A percentile compares a stretch with the other conserved stretches of the same genome.
Conservation (phyloP, 2,329 filamentous ascomycete genomes). For the Cladosporium sp. region DNA sequence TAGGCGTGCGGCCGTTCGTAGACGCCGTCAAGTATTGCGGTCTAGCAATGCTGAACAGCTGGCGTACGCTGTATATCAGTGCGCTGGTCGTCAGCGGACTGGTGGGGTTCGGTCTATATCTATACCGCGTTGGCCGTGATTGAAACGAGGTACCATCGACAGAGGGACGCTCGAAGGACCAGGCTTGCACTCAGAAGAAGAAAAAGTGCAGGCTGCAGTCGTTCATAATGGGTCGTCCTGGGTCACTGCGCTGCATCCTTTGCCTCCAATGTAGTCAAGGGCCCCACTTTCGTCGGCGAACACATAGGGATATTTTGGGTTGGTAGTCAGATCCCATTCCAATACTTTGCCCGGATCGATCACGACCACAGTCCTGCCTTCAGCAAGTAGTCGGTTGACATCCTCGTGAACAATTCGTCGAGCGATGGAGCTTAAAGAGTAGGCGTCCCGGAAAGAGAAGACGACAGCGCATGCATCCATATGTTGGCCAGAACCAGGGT, state of each 20-base stretch:
- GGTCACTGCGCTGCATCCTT: slow-evolving; percentile 26
- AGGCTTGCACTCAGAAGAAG: not conserved
- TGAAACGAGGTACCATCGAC: not conserved
- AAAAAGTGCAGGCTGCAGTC: not conserved
- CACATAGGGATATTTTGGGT: slow-evolving; percentile 26
- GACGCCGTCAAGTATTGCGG: not conserved
- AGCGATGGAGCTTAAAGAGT: slow-evolving; percentile 30
- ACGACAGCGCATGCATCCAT: slow-evolving; percentile 30
- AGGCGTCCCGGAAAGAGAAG: slow-evolving; percentile 30
- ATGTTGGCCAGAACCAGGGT: slow-evolving; percentile 28
- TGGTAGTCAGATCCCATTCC: slow-evolving; percentile 27
- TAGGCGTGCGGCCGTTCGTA: not conserved
- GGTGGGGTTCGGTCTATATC: not conserved
- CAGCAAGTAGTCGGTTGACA: slow-evolving; percentile 25
- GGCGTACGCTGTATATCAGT: too few species aligned
- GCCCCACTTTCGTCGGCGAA: slow-evolving; percentile 26
- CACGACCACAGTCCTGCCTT: slow-evolving; percentile 25
- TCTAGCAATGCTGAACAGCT: not conserved
- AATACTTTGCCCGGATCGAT: slow-evolving; percentile 28
- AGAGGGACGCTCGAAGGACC: not conserved
- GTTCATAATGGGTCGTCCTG: slow-evolving; percentile 5
- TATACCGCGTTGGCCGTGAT: not conserved
- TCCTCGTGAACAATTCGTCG: slow-evolving; percentile 28
- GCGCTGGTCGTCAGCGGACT: too few species aligned
- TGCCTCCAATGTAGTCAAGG: slow-evolving; percentile 28